Conservation (phyloP, 352 stramenopile genomes). For the Pythium aristosporum region DNA sequence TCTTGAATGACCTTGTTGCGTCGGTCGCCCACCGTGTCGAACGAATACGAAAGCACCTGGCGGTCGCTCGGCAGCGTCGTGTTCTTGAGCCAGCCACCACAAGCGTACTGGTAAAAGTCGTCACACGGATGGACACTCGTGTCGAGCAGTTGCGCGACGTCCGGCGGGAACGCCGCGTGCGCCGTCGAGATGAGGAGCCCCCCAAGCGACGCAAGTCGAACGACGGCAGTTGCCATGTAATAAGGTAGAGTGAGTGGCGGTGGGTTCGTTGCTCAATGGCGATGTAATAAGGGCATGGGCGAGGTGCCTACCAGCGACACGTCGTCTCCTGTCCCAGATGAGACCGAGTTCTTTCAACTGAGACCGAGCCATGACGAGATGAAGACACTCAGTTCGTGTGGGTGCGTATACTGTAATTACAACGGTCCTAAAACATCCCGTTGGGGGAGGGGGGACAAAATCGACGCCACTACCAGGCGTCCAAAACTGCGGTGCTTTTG, state of each 20-base stretch:
- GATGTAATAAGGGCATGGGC: too few species aligned
- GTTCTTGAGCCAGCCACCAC: constrained; percentile 34
- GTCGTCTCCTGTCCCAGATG: not conserved
- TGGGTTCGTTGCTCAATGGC: not conserved
- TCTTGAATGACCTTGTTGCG: constrained; percentile 27
- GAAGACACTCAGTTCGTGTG: too few species aligned
- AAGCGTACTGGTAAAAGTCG: constrained; percentile 30
- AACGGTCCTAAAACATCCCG: too few species aligned
- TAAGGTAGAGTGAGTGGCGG: not conserved
- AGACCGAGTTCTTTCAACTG: too few species aligned
- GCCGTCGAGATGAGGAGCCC: not conserved
- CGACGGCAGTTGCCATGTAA: not conserved
- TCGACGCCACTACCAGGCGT: not conserved
- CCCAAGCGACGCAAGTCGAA: not conserved
- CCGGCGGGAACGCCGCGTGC: constrained; percentile 15
- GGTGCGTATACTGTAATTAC: too few species aligned
- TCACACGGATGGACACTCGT: constrained; percentile 26
- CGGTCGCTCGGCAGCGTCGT: constrained; percentile 26
- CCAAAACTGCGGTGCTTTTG: not conserved
- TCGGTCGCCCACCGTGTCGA: constrained; percentile 25
- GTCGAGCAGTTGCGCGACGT: constrained; percentile 26
- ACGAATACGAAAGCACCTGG: constrained; percentile 25
- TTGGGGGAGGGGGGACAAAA: too few species aligned
- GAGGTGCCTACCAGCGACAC: not conserved
- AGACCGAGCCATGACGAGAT: too few species aligned